Base-by-base conservation (phyloP, 2,329 filamentous ascomycete genomes). In the Hymenoscyphus linearis region DNA sequence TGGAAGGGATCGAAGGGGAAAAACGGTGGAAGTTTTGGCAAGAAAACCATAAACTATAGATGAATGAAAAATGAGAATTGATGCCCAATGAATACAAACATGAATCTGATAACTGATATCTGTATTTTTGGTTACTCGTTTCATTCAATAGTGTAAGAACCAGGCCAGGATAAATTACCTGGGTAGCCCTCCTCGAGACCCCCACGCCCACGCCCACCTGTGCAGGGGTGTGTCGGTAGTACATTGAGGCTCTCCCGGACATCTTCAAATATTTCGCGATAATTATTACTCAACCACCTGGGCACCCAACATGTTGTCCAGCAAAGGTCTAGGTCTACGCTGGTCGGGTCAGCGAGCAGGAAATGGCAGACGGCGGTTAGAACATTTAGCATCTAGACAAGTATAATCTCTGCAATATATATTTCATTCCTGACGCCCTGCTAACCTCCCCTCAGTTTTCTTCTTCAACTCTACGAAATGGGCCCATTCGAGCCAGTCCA, bases 301-400 rank as follows among this genome's bases (percentile, higher is more conserved):
- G n/a, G n/a, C n/a, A n/a, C n/a, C n/a, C n/a, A 71, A 69, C 67
- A 86, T 86, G 83, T 75, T 85, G 71, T 79, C 80, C 70, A 80
- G 80, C 67, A 79, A 78, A 78, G 79, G 81, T 67, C 69, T 84
- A 78, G 79, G 81, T 67, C 69, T 84, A 60, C 75, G 78, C 64
- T 79, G 76, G 74, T 76, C 78, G 62, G 73, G 74, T 70, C 76
- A 77, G 58, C 74, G 77, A 65, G 72, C 78, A 66, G 76, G 74
- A 14, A 62, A 69, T 64, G 64, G 66, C 62, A 67, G 69, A 59
- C 62, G 69, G 65, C 67, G 69, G 69, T 77, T 69, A 72, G 75
- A 69, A 72, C 68, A 65, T 65, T 72, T 70, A 73, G 77, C 71
- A 65, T 68, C 68, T 57, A 68, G 66, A 69, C 67, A 66, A 55